Base-by-base conservation (phyloP, 768 basidiomycete genomes). In the Dictyophora rubrovolvata region DNA sequence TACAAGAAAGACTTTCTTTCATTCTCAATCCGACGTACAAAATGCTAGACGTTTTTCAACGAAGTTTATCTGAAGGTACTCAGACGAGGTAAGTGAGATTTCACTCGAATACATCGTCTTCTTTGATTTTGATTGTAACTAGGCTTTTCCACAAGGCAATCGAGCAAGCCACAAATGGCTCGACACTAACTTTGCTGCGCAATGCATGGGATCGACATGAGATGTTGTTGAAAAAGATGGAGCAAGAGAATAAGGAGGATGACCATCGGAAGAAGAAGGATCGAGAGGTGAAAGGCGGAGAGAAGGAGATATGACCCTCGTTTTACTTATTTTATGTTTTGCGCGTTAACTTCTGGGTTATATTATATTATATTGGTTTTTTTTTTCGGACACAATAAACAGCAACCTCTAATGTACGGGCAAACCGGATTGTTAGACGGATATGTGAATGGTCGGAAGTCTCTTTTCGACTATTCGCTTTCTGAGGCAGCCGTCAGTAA, bases 201-300 rank as follows among this genome's bases (percentile, higher is more conserved):
- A 59, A 59, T 51, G 57, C 37, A 17, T 59, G 57, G 57, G 36
- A 36, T 17, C 49, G 50, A 53, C 57, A 59, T 52, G 57, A 59
- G 23, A 59, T 47, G 28, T 53, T 36, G 50, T 34, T 28, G 57
- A 59, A 59, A 35, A 47, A 59, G 20, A 18, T 59, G 22, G 57
- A 59, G n/a, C 47, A 48, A 33, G 33, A 42, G 47, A 53, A 53
- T 20, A 47, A 59, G 36, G 48, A 11, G 11, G 57, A 59, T 17
- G 47, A 56, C 42, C 23, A 49, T 14, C 36, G 50, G 20, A 59
- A 59, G 57, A 59, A 59, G 22, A 53, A 53, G 18, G 57, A 51
- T 17, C 17, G 33, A 28, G 57, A 52, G 18, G 57, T 52, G 35
- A 47, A 53, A n/a, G 28, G 17, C 22, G 57, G 57, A 16, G 57